These are phyloP conservation scores for Lentinula boryana DNA, from an alignment of 768 basidiomycete genomes.

Conservation along the genomic window DNA sequence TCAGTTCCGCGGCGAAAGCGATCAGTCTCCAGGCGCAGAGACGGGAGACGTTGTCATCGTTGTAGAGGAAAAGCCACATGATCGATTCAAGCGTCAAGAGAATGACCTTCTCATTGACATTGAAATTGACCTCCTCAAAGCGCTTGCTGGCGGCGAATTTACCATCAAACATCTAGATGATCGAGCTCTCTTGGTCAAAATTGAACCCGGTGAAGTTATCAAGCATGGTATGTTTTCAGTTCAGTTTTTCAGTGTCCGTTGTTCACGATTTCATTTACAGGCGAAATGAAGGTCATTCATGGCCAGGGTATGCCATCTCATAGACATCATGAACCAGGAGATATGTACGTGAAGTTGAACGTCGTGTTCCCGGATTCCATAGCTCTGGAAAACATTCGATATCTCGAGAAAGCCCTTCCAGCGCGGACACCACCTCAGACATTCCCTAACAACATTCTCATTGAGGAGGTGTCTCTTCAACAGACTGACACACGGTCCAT, in stretches of 20 bases:
- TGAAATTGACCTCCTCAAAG: conserved; percentile 91
- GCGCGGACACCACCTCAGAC: conserved; percentile 63
- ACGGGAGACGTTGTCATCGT: conserved; percentile 95
- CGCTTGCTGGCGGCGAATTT: conserved; percentile 88
- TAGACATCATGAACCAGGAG: conserved; percentile 94
- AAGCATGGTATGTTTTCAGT: conserved; percentile 70
- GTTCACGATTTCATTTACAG: conserved; percentile 31
- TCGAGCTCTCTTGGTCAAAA: conserved; percentile 74
- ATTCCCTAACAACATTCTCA: conserved; percentile 55
- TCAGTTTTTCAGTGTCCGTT: not conserved
- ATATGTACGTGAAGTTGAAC: conserved; percentile 81
- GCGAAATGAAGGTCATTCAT: conserved; percentile 82
- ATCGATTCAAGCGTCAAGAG: conserved; percentile 81
- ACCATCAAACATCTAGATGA: conserved; percentile 92
- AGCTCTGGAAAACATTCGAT: conserved; percentile 54
- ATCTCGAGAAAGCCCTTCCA: conserved; percentile 83
- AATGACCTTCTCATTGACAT: conserved; percentile 82
- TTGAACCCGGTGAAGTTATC: conserved; percentile 85
- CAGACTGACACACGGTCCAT: conserved; percentile 68
- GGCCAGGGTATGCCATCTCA: conserved; percentile 99
- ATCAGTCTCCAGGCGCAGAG: conserved; percentile 82
- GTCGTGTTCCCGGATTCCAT: conserved; percentile 89
- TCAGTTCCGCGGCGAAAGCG: conserved; percentile 84
- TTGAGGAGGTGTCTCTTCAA: conserved; percentile 84
- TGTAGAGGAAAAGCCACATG: conserved; percentile 89